Evolutionary conservation across 2,329 filamentous ascomycete genomes (phyloP), one percentile per base, ranked within the genome.

Genomic region (Penicillium sp.): DNA sequence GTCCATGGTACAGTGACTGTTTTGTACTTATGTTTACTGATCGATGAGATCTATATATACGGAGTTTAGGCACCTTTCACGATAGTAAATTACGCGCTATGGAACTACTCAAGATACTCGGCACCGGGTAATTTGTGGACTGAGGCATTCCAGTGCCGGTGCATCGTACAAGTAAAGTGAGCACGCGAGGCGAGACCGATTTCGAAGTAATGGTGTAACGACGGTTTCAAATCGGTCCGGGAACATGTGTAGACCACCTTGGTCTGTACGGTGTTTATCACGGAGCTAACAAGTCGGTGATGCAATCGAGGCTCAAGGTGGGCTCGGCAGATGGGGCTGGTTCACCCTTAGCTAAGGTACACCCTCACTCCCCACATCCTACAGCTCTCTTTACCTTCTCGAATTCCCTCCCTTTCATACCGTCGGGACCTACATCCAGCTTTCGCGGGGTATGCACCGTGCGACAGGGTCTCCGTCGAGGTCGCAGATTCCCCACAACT

Each of bases 401-500:
- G 4, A 30, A n/a, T 33, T 41, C 18, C 10, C n/a, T n/a, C 27
- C 11, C 30, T 35, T 46, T 25, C 22, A 41, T 27, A 22, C 31
- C 36, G 24, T n/a, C 31, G 28, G 24, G 25, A 39, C 35, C 39
- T 18, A 30, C 20, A 3, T 43, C 24, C 39, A 22, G 20, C 44
- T 46, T 20, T 28, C 27, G 27, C 16, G 40, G 44, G 40, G 57
- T 67, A 68, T 69, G 65, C 63, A 51, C 58, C 38, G 56, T 56
- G 61, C 54, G 54, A 58, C 57, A 58, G 49, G 50, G 52, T 52
- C 46, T 46, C 53, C 38, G 50, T 58, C 57, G 58, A 61, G 56
- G 50, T 67, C 58, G 55, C 57, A 60, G 57, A 55, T 56, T 58
- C 62, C 57, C 57, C 66, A 62, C 27, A 28, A 28, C 57, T 57